Base-by-base conservation (phyloP, 495 filamentous ascomycete species). In the Penicillium turbatum region DNA sequence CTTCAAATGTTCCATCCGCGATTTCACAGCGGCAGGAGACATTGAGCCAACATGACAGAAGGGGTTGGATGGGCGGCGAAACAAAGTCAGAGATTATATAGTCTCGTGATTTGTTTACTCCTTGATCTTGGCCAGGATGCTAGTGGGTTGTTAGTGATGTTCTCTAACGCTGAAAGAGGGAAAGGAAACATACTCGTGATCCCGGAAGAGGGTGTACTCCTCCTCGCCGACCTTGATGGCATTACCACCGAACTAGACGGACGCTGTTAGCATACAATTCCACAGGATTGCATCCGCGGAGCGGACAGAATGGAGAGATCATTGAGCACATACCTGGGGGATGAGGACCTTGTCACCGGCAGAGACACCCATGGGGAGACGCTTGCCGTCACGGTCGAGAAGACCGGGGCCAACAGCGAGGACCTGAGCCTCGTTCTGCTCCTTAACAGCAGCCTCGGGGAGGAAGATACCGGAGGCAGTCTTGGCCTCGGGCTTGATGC, bases 181-280 rank as follows among this genome's bases (percentile, higher is more conserved):
- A 12, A n/a, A 45, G 16, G 15, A 10, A 40, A 83, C 88, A 68
- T 85, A 97, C 93, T 99, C 93, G 74, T 89, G 86, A 73, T 99
- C 93, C 61, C 92, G 80, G 85, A 95, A 99, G 51, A 99, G 86
- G 55, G 86, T 84, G 76, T 83, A 97, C 79, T 97, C 93, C 57
- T 97, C 89, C 57, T 97, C 92, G 56, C 92, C 92, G 61, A 97
- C 90, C 83, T 97, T 97, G 72, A 99, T 82, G 48, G 95, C 86
- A 68, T 87, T 91, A 51, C 93, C 93, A 71, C 93, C 93, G 67
- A 87, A 99, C 93, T 98, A 59, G 27, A 38, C 19, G 3, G 5
- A 30, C n/a, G 30, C 13, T 32, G 27, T 54, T 56, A 61, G 60
- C 48, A 52, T 48, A 10, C 32, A 7, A 34, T 41, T 15, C 8